A percentile compares a stretch with the other conserved stretches of the same genome.
Conservation (phyloP, 2,329 filamentous ascomycete genomes). For the Talaromyces amestolkiae region DNA sequence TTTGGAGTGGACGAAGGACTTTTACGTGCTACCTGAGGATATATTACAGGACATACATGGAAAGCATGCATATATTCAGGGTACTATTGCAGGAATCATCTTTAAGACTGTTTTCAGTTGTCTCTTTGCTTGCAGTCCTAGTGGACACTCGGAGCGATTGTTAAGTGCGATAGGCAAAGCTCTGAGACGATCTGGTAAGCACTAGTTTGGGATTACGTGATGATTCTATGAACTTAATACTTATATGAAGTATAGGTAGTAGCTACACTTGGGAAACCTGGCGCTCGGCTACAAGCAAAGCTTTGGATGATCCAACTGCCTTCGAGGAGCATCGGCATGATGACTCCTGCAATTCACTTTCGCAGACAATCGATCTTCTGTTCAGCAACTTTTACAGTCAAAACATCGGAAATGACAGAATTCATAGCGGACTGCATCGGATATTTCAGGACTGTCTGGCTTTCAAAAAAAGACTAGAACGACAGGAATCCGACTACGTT, state of each 20-base stretch:
- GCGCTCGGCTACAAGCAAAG: slow-evolving; percentile 25
- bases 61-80: slow-evolving; percentile 4
- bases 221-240: background rate
- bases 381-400: background rate
- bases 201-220: background rate
- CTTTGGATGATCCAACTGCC: background rate
- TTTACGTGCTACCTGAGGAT: too few relatives aligned
- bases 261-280: slow-evolving; percentile 21
- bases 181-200: too few relatives aligned
- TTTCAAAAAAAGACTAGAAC: slow-evolving; percentile 24
- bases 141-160: too few relatives aligned
- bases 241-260: slow-evolving; percentile 15
- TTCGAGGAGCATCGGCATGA: background rate
- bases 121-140: too few relatives aligned
- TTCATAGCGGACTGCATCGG: too few relatives aligned
- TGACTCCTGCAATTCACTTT: background rate
- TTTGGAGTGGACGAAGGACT: too few relatives aligned
- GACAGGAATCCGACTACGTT: slow-evolving; percentile 19
- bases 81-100: too few relatives aligned
- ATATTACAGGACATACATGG: background rate
- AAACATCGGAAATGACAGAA: too few relatives aligned
- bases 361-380: slow-evolving; percentile 7
- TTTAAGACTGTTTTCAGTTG: too few relatives aligned
- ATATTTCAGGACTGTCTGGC: slow-evolving; percentile 20
- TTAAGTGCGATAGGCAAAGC: too few relatives aligned